Conservation (phyloP, 2,329 filamentous ascomycete species). For the Metarhizium robertsii region DNA sequence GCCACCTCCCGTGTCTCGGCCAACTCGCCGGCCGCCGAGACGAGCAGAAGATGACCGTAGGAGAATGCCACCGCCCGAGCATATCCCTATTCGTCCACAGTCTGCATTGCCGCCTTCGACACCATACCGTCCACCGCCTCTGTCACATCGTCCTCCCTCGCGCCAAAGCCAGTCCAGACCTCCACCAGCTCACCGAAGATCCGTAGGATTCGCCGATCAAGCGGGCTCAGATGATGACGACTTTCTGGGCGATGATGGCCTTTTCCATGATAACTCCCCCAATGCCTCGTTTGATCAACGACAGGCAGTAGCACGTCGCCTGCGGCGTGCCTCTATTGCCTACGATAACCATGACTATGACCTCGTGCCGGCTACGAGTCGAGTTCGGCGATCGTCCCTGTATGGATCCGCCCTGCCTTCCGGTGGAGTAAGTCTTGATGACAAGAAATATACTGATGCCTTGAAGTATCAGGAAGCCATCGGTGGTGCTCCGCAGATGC, state of each 20-base stretch:
- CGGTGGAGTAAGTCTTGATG: slow-evolving; percentile 24
- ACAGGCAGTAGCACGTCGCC: slow-evolving; percentile 21
- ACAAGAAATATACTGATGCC: slow-evolving; percentile 29
- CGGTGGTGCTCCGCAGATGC: slow-evolving; percentile 32
- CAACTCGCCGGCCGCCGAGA: slow-evolving; percentile 33
- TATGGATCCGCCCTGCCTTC: slow-evolving; percentile 26
- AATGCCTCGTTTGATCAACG: slow-evolving; percentile 23
- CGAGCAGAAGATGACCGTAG: slow-evolving; percentile 34
- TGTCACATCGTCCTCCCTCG: slow-evolving; percentile 12
- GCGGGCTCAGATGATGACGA: slow-evolving; percentile 29
- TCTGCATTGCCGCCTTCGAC: slow-evolving; percentile 20
- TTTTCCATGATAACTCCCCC: slow-evolving; percentile 31
- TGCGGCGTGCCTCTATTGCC: slow-evolving; percentile 23
- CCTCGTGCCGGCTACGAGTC: slow-evolving; percentile 28
- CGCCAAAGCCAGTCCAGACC: slow-evolving; percentile 21
- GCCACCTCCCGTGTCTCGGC: slow-evolving; percentile 18
- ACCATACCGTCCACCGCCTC: slow-evolving; percentile 20
- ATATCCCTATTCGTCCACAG: slow-evolving; percentile 24
- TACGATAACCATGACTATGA: slow-evolving; percentile 31
- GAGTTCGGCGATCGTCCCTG: slow-evolving; percentile 30
- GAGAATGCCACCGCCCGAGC: slow-evolving; percentile 39
- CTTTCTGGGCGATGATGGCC: slow-evolving; percentile 21
- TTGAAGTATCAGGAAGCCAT: slow-evolving; percentile 44
- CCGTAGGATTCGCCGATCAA: slow-evolving; percentile 22
- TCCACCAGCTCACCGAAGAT: slow-evolving; percentile 17